Conservation (phyloP, 768 basidiomycete species). For the Trametes gibbosa region DNA sequence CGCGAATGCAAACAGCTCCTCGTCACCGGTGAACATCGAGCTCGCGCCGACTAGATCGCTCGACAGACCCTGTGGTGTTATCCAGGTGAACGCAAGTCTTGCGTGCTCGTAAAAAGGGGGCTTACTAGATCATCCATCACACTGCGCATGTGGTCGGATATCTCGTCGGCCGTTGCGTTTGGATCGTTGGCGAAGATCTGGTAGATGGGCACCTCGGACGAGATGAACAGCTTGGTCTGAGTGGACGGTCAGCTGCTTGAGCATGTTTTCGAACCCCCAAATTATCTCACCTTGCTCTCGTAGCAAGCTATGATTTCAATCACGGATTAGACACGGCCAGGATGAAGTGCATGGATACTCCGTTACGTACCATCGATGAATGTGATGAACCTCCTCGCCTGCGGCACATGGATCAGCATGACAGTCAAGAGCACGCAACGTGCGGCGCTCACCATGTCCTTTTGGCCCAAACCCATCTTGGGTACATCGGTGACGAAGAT, state of each 20-base stretch:
- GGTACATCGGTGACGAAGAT: constrained; percentile 87
- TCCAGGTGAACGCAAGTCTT: constrained; percentile 4
- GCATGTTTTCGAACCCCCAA: not conserved
- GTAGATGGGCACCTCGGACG: constrained; percentile 89
- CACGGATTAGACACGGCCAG: not conserved
- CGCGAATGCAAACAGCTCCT: constrained; percentile 96
- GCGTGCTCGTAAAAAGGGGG: not conserved
- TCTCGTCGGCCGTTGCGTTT: constrained; percentile 36
- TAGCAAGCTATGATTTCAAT: constrained; percentile 66
- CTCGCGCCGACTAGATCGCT: constrained; percentile 74
- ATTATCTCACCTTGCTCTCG: constrained; percentile 68
- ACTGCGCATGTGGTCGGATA: constrained; percentile 85
- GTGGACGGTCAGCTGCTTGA: not conserved
- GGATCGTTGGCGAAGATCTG: constrained; percentile 82
- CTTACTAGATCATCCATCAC: constrained; percentile 94
- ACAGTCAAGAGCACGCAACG: no score
- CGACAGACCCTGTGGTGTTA: constrained; percentile 73
- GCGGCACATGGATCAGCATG: not conserved
- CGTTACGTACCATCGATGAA: constrained; percentile 83
- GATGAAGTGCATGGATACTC: constrained; percentile 14
- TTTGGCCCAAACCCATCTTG: constrained; percentile 81
- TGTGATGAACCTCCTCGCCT: constrained; percentile 95
- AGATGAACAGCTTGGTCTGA: constrained; percentile 86
- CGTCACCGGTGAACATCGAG: constrained; percentile 94
- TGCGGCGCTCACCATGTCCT: constrained; percentile 70